These are phyloP conservation scores for Arthromyces matolae DNA, from an alignment of 768 basidiomycete species.

Conservation along the genomic window DNA sequence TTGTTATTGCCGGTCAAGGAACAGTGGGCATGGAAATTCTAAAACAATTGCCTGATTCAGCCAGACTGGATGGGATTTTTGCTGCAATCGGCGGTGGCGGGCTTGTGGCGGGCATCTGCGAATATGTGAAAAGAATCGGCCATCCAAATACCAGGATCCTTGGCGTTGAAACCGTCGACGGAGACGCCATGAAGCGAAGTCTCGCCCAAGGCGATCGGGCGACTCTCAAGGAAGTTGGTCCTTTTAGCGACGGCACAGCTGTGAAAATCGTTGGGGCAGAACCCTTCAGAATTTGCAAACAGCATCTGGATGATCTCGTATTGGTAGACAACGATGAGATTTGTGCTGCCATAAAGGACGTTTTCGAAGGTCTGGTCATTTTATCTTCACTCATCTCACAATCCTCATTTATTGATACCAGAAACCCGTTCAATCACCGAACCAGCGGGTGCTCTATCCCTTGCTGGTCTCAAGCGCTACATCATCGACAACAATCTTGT, in stretches of 20 bases:
- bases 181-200: conserved; percentile 89
- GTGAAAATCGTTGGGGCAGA: conserved; percentile 95
- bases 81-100: conserved; percentile 94
- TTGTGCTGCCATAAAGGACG: conserved; percentile 98
- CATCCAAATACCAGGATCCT: conserved; percentile 75
- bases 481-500: conserved; percentile 78
- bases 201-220: conserved; percentile 79
- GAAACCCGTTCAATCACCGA: conserved; percentile 97
- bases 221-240: conserved; percentile 84
- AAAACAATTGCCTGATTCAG: conserved; percentile 78
- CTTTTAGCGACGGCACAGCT: conserved; percentile 96
- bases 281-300: conserved; percentile 87
- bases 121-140: conserved; percentile 92
- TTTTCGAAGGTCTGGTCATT: conserved; percentile 78
- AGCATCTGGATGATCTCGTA: conserved; percentile 77
- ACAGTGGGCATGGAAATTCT: conserved; percentile 94
- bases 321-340: conserved; percentile 93
- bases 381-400: not conserved
- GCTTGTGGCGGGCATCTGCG: conserved; percentile 82
- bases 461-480: conserved; percentile 89
- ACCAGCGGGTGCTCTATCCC: conserved; percentile 88
- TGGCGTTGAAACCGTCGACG: conserved; percentile 94
- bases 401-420: conserved; percentile 24
- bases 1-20: conserved; percentile 96
- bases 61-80: conserved; percentile 80